phyloP scores from a whole-genome alignment of 257 asterid species.

The Penstemon barbatus region DNA sequence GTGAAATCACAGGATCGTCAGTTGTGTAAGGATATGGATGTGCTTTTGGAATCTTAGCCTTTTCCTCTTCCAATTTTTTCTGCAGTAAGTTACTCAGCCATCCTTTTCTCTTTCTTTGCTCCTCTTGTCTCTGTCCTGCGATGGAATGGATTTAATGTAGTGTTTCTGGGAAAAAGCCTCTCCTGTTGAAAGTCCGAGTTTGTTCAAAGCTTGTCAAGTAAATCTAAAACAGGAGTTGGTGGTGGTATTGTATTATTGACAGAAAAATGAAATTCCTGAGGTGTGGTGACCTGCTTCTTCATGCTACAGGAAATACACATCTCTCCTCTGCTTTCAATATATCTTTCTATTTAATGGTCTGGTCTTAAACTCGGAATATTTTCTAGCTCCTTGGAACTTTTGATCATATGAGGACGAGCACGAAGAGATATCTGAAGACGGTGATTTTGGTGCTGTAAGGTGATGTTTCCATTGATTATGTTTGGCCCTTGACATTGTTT shows the following conservation, averaged over 20 bases:
- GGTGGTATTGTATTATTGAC: constrained; percentile 72
- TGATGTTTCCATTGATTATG: constrained; percentile 59
- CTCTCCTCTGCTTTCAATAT: constrained; percentile 81
- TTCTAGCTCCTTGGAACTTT: constrained; percentile 65
- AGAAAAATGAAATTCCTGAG: constrained; percentile 82
- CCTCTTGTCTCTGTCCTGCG: constrained; percentile 97
- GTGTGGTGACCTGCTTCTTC: constrained; percentile 72
- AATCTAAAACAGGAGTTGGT: constrained; percentile 56
- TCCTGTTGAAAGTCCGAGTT: constrained; percentile 58
- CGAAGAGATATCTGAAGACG: constrained; percentile 73
- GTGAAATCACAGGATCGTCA: constrained; percentile 95
- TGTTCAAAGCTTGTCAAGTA: constrained; percentile 82
- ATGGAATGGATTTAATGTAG: constrained; percentile 75
- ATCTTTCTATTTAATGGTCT: constrained; percentile 87
- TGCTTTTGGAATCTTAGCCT: constrained; percentile 78
- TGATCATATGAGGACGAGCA: constrained; percentile 73
- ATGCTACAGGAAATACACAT: constrained; percentile 68
- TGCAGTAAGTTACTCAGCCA: constrained; percentile 54
- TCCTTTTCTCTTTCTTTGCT: constrained; percentile 67
- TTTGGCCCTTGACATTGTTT: constrained; percentile 78
- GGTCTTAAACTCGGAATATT: constrained; percentile 75
- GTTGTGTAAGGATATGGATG: constrained; percentile 96
- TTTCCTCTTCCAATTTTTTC: constrained; percentile 82
- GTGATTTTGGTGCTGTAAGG: constrained; percentile 82
- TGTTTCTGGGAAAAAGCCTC: constrained; percentile 58